Conservation (phyloP, 179 eudicot genomes). For the Heliamphora ciliata region DNA sequence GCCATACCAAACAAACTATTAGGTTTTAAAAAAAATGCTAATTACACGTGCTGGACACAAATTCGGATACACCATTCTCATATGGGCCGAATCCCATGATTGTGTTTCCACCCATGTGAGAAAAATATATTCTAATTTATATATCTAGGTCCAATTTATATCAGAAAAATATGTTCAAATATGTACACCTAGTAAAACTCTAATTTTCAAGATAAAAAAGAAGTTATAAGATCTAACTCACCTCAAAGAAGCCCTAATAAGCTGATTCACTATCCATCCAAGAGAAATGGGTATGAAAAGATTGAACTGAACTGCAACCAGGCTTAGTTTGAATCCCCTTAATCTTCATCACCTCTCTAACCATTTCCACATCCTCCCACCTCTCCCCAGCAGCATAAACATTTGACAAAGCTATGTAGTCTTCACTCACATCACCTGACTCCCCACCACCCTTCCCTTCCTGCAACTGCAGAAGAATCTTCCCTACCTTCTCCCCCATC, state of each 20-base stretch:
- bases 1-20: no score
- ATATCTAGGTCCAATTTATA: no score
- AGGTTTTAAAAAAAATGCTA: no score
- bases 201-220: no score
- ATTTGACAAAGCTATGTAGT: constrained; percentile 56
- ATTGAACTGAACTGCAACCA: constrained; percentile 41
- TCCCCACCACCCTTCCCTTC: constrained; percentile 10
- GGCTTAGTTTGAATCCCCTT: constrained; percentile 47
- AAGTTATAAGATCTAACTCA: no score
- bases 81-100: no score
- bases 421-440: constrained; percentile 21
- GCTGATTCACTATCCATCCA: neutral
- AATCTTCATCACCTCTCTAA: constrained; percentile 47
- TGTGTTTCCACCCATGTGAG: no score
- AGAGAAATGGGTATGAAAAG: neutral
- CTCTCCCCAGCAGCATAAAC: constrained; percentile 57
- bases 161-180: no score
- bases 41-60: no score
- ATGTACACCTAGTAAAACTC: no score
- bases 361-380: constrained; percentile 62
- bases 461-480: constrained; percentile 34
- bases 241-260: neutral
- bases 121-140: no score
- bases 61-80: no score
- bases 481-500: constrained; percentile 55